Evolutionary conservation across 2,329 filamentous ascomycete species (phyloP), one percentile per base, ranked within the genome.

Genomic region (Fusarium tjaetaba): DNA sequence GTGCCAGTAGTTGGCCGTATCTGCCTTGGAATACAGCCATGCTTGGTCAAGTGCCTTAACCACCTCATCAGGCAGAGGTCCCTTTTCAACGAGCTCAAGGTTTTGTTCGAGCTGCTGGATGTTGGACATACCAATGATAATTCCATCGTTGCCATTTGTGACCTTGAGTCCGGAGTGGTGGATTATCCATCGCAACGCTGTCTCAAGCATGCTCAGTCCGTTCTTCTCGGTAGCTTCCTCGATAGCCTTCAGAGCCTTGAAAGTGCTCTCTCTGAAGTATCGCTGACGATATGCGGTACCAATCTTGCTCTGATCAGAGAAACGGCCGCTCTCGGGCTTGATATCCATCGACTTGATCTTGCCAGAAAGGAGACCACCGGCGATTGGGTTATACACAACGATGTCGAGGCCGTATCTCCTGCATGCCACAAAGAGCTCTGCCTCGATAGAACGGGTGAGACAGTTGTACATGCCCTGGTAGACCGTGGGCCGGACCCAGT

Each of bases 381-480:
- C 93, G 61, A 96, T 85, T 2, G 94, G 94, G 80, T 96, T 97
- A 84, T 95, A 96, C 46, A 94, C 86, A 13, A 96, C 93, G 51
- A 96, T 87, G 71, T 95, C 92, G 28, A 96, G 86, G 4, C 92
- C 93, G 80, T 94, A 96, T 59, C 93, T 89, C 28, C 90, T 89
- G 79, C 92, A 95, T 28, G 91, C 90, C 7, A 90, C 90, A 61
- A 96, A 87, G 46, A 96, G 85, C 81, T 96, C 94, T 2, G 88
- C 81, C 80, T 96, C 94, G 71, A 96, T 91, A 61, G 88, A 89
- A 59, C 94, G 90, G 28, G 91, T 94, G 74, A 95, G 93, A 65
- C 89, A 90, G 81, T 96, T 96, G 83, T 96, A 96, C 93, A 97
- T 96, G 77, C 88, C 95, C 82, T 96, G 94, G 82, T 94, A 97